Percentiles rank a stretch among this genome's conserved stretches.
phyloP scores from a whole-genome alignment of 2,329 filamentous ascomycete genomes.

The Scedosporium boydii region DNA sequence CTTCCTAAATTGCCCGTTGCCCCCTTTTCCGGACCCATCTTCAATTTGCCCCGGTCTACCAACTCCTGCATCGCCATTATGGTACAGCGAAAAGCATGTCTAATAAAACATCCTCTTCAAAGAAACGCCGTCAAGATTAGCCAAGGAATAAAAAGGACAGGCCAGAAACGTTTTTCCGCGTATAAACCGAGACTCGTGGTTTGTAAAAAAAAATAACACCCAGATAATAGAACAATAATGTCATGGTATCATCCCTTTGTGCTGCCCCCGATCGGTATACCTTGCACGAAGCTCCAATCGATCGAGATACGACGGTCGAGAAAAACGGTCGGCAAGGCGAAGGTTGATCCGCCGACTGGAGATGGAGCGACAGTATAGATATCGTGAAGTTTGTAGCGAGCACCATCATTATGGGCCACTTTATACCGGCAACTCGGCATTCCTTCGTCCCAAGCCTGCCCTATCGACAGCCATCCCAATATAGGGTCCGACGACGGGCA shows the following conservation, averaged over 20 bases:
- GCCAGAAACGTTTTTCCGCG: background rate
- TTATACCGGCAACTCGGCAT: conserved; percentile 70
- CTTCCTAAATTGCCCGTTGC: background rate
- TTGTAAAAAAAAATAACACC: background rate
- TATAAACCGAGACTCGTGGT: background rate
- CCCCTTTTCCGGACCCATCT: background rate
- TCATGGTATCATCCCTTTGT: background rate
- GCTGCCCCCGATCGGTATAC: background rate
- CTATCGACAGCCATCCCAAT: conserved; percentile 67
- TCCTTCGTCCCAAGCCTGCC: conserved; percentile 58
- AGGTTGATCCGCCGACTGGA: too few relatives aligned
- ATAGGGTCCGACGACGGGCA: conserved; percentile 81
- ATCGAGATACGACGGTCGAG: background rate
- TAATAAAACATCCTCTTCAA: background rate
- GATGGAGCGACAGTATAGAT: too few relatives aligned
- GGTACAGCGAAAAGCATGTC: conserved; percentile 2
- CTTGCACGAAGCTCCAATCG: too few relatives aligned
- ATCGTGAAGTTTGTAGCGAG: too few relatives aligned
- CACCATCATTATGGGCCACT: background rate
- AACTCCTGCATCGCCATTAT: background rate
- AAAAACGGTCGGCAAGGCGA: too few relatives aligned
- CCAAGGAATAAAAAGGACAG: background rate
- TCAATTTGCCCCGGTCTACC: background rate
- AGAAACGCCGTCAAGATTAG: background rate
- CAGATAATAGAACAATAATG: background rate